Base-by-base conservation (phyloP, 805 yeast species). In the Vanderwaltozyma polyspora region DNA sequence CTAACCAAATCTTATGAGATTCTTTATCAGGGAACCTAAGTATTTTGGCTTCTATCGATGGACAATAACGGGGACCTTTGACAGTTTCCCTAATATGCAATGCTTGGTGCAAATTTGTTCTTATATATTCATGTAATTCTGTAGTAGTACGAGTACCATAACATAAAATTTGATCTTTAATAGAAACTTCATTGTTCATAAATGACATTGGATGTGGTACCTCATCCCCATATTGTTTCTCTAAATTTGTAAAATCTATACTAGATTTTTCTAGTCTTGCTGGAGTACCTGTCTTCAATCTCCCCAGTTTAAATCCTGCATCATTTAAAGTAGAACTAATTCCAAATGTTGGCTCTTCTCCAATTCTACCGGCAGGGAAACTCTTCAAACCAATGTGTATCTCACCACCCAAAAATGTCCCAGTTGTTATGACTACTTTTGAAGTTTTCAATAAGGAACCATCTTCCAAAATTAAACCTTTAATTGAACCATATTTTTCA, bases 211-310 rank as follows among this genome's bases (percentile, higher is more conserved):
- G 94, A 37, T 71, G 74, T 0, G 96, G 94, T 2, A 89, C 85
- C 19, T 61, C 56, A 49, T 89, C 96, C 8, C 95, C 93, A 3
- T 69, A 67, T 54, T 89, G 95, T 2, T 67, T 67, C n/a, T 62
- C 63, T 37, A 91, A 59, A n/a, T 64, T 58, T 1, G 62, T 45
- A 49, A 76, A 87, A 52, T 89, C 66, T 16, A 91, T 86, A 1
- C 89, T 70, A 34, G 68, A 67, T 1, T 76, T 68, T 30, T 80
- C 78, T 18, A 91, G 60, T 38, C 99, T 67, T 2, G 97, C 94
- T 0, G 99, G 99, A 0, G 99, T 91, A 0, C 99, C 99, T 0
- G 99, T 91, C 51, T 91, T 91, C 45, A 91, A 64, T 36, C 99
- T 67, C 0, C 97, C 97, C 34, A 91, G 60, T 40, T 73, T 64